Evolutionary conservation across 805 yeast species (phyloP).

Genomic region (Starmerella geochares): DNA sequence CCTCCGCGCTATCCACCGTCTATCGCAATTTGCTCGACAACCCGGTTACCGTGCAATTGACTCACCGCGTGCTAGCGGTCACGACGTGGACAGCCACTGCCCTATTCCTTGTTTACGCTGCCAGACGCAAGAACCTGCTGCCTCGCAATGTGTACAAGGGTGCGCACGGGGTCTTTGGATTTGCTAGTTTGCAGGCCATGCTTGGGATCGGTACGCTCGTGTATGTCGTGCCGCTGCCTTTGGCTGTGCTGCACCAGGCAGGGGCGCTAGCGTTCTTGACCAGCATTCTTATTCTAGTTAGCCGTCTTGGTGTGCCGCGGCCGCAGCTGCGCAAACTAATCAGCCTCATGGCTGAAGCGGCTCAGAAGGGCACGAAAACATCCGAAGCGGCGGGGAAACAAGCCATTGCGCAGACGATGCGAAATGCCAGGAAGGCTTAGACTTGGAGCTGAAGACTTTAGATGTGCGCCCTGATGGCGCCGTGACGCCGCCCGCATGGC

Average conservation of each 20-base stretch:
- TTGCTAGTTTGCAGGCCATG: constrained; percentile 71
- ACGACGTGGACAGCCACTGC: constrained; percentile 65
- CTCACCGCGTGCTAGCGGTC: constrained; percentile 76
- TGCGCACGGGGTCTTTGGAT: constrained; percentile 60
- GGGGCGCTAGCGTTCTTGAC: constrained; percentile 89
- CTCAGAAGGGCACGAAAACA: constrained; percentile 4
- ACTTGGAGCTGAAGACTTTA: background rate
- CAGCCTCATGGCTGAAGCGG: constrained; percentile 22
- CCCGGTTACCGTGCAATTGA: constrained; percentile 89
- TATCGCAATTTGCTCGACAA: constrained; percentile 78
- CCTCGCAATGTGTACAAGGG: constrained; percentile 38
- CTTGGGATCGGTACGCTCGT: constrained; percentile 79
- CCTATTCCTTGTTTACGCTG: constrained; percentile 61
- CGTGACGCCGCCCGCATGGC: too few species aligned
- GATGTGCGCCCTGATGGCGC: background rate
- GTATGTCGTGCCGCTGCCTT: constrained; percentile 80
- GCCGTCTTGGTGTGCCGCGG: constrained; percentile 52
- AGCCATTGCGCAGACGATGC: background rate
- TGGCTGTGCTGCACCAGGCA: constrained; percentile 95
- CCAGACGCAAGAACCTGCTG: constrained; percentile 42
- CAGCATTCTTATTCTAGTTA: constrained; percentile 52
- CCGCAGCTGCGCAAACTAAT: constrained; percentile 23
- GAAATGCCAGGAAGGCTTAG: background rate
- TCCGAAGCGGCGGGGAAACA: constrained; percentile 1
- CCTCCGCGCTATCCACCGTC: constrained; percentile 46